Percentiles rank a stretch among this genome's conserved stretches.
phyloP scores from a whole-genome alignment of 176 grass and related monocot genomes.

The Chloris gayana region DNA sequence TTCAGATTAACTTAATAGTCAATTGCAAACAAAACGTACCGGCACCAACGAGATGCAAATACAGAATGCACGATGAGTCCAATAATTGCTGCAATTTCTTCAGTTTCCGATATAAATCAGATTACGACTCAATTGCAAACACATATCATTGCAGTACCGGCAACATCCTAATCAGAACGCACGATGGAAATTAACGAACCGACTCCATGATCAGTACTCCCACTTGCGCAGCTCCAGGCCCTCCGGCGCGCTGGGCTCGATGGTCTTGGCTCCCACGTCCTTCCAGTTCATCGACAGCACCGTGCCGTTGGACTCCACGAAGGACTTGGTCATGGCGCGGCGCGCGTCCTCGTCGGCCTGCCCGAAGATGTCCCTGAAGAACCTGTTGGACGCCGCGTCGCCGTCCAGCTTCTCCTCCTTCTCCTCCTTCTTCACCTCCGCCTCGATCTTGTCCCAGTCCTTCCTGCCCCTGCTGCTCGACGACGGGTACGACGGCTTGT shows the following conservation, averaged over 20 bases:
- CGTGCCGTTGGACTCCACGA: slow-evolving; percentile 29
- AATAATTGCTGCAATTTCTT: too few species aligned
- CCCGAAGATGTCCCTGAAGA: slow-evolving; percentile 13
- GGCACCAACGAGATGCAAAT: too few species aligned
- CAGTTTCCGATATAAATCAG: too few species aligned
- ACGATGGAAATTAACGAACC: too few species aligned
- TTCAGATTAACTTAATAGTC: too few species aligned
- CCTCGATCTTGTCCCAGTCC: slow-evolving; percentile 38
- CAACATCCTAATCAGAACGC: too few species aligned
- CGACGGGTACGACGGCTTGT: slow-evolving; percentile 10
- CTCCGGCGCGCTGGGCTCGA: slow-evolving; percentile 12
- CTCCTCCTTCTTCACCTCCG: slow-evolving; percentile 31
- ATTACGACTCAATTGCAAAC: too few species aligned
- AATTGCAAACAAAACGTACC: too few species aligned
- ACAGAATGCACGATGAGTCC: too few species aligned
- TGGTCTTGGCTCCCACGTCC: slow-evolving; percentile 30
- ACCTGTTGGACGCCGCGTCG: slow-evolving; percentile 19
- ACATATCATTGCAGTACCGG: too few species aligned
- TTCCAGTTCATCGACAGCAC: slow-evolving; percentile 19
- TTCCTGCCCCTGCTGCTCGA: slow-evolving; percentile 2
- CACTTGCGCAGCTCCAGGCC: slow-evolving; percentile 26
- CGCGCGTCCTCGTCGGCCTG: slow-evolving; percentile 28
- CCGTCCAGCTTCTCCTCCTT: slow-evolving; percentile 31
- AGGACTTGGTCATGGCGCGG: slow-evolving; percentile 23
- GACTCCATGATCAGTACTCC: neutral